Conservation (phyloP, 176 grass and related monocot genomes). For the Hyparrhenia diplandra region DNA sequence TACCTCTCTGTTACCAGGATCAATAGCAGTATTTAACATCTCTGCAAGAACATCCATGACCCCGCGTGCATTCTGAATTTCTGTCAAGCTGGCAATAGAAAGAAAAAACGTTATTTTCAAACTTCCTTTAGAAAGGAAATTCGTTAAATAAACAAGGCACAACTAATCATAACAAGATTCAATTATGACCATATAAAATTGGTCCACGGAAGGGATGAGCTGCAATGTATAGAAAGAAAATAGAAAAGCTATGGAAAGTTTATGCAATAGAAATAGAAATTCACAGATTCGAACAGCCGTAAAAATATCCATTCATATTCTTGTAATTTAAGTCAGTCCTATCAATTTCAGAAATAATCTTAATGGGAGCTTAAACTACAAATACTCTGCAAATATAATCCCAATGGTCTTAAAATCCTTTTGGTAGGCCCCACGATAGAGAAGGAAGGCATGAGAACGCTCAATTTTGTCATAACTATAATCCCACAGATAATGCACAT, state of each 20-base stretch:
- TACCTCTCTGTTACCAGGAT: conserved; percentile 95
- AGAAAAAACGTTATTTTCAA: conserved; percentile 21
- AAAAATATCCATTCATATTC: not conserved
- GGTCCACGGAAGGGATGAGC: not conserved
- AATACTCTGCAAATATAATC: not conserved
- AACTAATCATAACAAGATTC: conserved; percentile 11
- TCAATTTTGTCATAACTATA: not conserved
- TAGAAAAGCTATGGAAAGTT: not conserved
- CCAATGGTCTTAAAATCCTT: not conserved
- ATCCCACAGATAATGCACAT: not conserved
- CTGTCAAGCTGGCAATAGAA: conserved; percentile 43
- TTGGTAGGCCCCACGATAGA: not conserved
- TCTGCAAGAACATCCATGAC: conserved; percentile 88
- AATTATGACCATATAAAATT: not conserved
- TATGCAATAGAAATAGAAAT: not conserved
- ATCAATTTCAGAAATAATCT: conserved; percentile 6
- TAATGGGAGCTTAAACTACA: not conserved
- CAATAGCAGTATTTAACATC: conserved; percentile 93
- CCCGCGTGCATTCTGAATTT: conserved; percentile 93
- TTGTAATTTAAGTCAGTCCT: not conserved
- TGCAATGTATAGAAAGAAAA: not conserved
- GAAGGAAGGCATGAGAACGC: not conserved
- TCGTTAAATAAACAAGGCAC: conserved; percentile 1
- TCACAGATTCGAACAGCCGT: not conserved
- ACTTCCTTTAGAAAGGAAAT: not conserved